Percentiles rank a stretch among this genome's conserved stretches.
phyloP scores from a whole-genome alignment of 371 early-diverging fungal species.

The Syncephalastrum racemosum region DNA sequence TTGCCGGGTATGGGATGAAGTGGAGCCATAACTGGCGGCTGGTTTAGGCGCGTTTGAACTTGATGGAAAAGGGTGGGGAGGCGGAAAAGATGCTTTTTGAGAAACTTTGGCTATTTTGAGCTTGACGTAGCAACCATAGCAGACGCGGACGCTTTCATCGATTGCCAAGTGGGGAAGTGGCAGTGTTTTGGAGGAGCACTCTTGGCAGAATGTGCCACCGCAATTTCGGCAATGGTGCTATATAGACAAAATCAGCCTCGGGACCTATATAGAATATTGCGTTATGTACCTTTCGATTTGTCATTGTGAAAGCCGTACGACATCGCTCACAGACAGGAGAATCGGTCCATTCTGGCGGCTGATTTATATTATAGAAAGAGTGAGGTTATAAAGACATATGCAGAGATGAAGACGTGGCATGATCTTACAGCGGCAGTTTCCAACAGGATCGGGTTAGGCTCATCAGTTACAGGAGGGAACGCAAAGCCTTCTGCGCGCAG shows the following conservation, averaged over 20 bases:
- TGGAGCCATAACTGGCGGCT: too few species aligned
- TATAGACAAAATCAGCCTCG: not conserved
- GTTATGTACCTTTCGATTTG: constrained; percentile 79
- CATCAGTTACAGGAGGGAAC: constrained; percentile 59
- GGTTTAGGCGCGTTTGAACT: too few species aligned
- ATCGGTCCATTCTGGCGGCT: constrained; percentile 97
- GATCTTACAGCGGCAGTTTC: constrained; percentile 67
- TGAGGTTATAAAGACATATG: too few species aligned
- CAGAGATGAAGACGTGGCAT: too few species aligned
- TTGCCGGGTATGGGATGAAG: too few species aligned
- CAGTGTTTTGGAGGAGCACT: constrained; percentile 84
- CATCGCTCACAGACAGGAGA: constrained; percentile 92
- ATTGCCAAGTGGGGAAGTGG: constrained; percentile 86
- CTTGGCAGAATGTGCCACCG: constrained; percentile 88
- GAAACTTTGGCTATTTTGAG: constrained; percentile 48
- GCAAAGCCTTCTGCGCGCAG: constrained; percentile 68
- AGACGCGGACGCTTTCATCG: constrained; percentile 88
- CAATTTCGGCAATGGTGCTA: constrained; percentile 96
- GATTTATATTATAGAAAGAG: too few species aligned
- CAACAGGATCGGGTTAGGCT: constrained; percentile 55
- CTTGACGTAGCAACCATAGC: constrained; percentile 84
- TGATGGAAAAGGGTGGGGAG: not conserved
- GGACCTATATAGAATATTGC: not conserved
- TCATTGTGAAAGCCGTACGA: constrained; percentile 83
- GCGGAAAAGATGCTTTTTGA: constrained; percentile 5